Percentiles rank a stretch among this genome's conserved stretches.
Evolutionary conservation across 768 basidiomycete species (phyloP).

Genomic region (Tricholoma sp.): DNA sequence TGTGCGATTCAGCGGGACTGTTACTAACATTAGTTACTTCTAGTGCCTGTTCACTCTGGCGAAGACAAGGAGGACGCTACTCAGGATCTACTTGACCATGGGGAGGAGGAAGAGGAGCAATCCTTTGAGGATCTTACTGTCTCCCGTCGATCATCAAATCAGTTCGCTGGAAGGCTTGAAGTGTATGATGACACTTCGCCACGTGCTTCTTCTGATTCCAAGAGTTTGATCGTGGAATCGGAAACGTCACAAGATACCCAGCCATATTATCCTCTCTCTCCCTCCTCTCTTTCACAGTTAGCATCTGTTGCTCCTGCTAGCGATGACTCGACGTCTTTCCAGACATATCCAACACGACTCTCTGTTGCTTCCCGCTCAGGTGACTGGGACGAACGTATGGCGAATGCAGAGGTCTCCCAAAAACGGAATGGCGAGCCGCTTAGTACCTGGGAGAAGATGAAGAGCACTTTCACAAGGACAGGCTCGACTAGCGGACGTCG

Average conservation of each 20-base stretch:
- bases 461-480: slow-evolving; percentile 59
- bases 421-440: slow-evolving; percentile 56
- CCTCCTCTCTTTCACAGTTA: slow-evolving; percentile 39
- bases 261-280: slow-evolving; percentile 42
- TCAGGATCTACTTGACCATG: slow-evolving; percentile 25
- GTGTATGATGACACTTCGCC: slow-evolving; percentile 48
- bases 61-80: background rate
- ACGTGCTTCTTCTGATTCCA: slow-evolving; percentile 52
- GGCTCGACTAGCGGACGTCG: slow-evolving; percentile 67
- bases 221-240: slow-evolving; percentile 58
- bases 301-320: slow-evolving; percentile 34
- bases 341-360: slow-evolving; percentile 53
- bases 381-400: slow-evolving; percentile 42
- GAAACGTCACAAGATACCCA: slow-evolving; percentile 54
- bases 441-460: slow-evolving; percentile 70
- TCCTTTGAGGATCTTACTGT: slow-evolving; percentile 43
- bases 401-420: slow-evolving; percentile 37
- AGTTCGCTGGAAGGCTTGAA: slow-evolving; percentile 35
- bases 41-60: slow-evolving; percentile 28
- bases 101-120: slow-evolving; percentile 34
- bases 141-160: slow-evolving; percentile 47
- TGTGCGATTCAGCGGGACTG: slow-evolving; percentile 3
- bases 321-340: slow-evolving; percentile 48
- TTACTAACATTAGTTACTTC: slow-evolving; percentile 31
- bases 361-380: slow-evolving; percentile 61